Base-by-base conservation (phyloP, 1,139 yeast species). In the Yarrowia galli region DNA sequence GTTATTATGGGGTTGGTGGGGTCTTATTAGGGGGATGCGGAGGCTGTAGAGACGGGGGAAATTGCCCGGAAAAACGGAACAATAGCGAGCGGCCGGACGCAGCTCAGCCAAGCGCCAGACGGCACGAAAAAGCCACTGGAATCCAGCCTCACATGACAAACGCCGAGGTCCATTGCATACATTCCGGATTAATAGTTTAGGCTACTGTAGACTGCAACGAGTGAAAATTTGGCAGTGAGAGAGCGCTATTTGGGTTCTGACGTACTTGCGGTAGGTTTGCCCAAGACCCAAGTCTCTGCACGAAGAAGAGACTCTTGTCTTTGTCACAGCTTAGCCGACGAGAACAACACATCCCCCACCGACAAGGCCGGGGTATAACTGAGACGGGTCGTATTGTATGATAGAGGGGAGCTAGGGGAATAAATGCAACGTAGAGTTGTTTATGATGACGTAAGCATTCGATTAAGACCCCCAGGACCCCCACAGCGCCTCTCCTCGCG, bases 101-200 rank as follows among this genome's bases (percentile, higher is more conserved):
- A 3, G 32, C 32, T 6, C 32, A 10, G 32, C 10, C 32, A 28
- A 28, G 32, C 32, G 32, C 32, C 32, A 28, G 32, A 28, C 32
- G 10, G 32, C 32, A 28, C 32, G 32, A 8, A 28, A 6, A 28
- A 28, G 32, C 32, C 10, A 28, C 32, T 28, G 32, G 25, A 43
- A n/a, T 18, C 22, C 22, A 18, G 46, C 15, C 46, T 12, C 23
- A 42, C 23, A 18, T 18, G 46, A 42, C 32, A 49, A 32, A 28
- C 54, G 38, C 54, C 51, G 32, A 22, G 36, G 42, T 8, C 56
- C 23, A 51, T 23, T 35, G 42, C 54, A 32, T 40, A 54, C 61
- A 54, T 54, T 54, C 61, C 61, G 61, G 61, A 54, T 54, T 54
- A 54, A 54, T 54, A 54, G 25, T 54, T 53, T 54, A 54, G 61